Base-by-base conservation (phyloP, 1,284 basidiomycete genomes). In the Boletus sp. region DNA sequence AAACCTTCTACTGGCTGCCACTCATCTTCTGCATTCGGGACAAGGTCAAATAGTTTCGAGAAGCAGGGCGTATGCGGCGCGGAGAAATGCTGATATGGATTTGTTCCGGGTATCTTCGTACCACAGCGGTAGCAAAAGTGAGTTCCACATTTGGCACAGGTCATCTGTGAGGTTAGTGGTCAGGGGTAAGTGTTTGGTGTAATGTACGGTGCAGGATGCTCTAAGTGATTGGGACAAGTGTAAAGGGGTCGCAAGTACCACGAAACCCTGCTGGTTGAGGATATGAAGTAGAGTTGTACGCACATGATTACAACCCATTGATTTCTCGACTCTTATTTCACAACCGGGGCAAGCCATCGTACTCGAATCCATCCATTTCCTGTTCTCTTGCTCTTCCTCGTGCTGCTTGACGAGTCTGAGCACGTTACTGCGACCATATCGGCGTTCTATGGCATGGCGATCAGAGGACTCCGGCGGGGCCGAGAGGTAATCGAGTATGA, bases 101-200 rank as follows among this genome's bases (percentile, higher is more conserved):
- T 75, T 11, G 60, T 64, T 8, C 75, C 68, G 1, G 72, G 60
- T 44, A 92, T 70, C 63, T 77, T 80, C 3, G 71, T 61, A 11
- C 86, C 89, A 66, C 90, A 92, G 6, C 85, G 80, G 66, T 89
- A 92, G 75, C 91, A 93, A 66, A 92, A 92, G 66, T 93, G 90
- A 47, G 81, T 76, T 20, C 71, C 64, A 72, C 88, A 91, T 61
- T 84, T 84, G 24, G 76, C 72, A 67, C 90, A 92, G 8, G 82
- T 88, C 87, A 91, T 91, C 87, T 90, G 61, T 43, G 18, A 7
- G 24, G 31, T 53, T 20, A 57, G 27, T 29, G 47, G 29, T 60
- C 42, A 62, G 58, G 44, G 12, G 36, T 33, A 29, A 47, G 41
- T 35, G 24, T 39, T 58, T 43, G n/a, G 11, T 37, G 41, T 11